phyloP scores from a whole-genome alignment of 2,329 filamentous ascomycete species.

The Sclerotinia nivalis region DNA sequence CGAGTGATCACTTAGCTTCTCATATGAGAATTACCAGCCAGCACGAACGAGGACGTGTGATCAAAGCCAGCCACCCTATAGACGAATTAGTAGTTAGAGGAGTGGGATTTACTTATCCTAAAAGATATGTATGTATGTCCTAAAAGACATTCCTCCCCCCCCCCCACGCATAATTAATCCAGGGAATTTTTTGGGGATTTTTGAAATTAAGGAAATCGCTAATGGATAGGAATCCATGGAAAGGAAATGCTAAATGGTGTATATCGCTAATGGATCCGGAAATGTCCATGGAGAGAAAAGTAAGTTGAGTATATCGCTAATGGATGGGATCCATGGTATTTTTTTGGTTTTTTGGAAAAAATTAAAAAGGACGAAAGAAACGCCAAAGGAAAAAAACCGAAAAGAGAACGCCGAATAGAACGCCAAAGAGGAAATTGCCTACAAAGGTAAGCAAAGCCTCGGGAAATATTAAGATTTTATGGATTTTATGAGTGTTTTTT shows the following conservation, averaged over 20 bases:
- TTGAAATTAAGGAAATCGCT: not conserved
- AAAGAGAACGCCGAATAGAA: not conserved
- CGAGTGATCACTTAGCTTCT: conserved; percentile 14
- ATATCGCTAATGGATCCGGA: conserved; percentile 7
- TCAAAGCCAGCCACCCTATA: conserved; percentile 10
- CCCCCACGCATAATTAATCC: not conserved
- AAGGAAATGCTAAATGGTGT: not conserved
- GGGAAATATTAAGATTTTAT: too few species aligned
- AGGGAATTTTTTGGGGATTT: not conserved
- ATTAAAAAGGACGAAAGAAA: not conserved
- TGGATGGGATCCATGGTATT: not conserved
- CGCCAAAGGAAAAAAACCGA: not conserved
- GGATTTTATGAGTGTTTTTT: not conserved
- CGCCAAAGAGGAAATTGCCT: not conserved
- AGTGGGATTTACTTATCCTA: not conserved
- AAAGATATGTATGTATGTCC: not conserved
- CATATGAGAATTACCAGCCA: conserved; percentile 9
- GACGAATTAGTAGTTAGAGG: conserved; percentile 3
- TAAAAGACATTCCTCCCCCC: not conserved
- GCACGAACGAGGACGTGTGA: conserved; percentile 19
- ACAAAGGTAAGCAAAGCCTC: too few species aligned
- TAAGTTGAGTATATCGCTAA: conserved; percentile 1
- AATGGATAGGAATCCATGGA: not conserved
- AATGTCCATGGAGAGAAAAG: not conserved
- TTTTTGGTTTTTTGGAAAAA: too few species aligned